Evolutionary conservation across 345 rosid species (phyloP).

Genomic region (Bruguiera gymnorhiza): DNA sequence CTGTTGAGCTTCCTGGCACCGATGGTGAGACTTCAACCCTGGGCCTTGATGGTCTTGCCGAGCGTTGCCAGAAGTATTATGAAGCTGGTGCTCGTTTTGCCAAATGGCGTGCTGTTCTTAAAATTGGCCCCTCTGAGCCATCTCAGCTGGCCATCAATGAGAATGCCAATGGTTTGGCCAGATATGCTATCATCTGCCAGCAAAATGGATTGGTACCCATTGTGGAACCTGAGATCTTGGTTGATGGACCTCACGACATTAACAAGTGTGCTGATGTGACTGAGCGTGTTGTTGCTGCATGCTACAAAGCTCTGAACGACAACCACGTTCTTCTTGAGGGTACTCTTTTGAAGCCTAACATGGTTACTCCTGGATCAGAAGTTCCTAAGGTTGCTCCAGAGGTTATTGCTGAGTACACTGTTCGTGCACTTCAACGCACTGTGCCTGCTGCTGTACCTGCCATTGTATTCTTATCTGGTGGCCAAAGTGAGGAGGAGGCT

Average conservation of each 20-base stretch:
- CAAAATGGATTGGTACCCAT: slow-evolving; percentile 97
- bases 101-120: slow-evolving; percentile 94
- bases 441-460: slow-evolving; percentile 94
- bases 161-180: slow-evolving; percentile 84
- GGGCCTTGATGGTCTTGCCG: slow-evolving; percentile 88
- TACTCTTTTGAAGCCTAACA: slow-evolving; percentile 90
- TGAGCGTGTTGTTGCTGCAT: slow-evolving; percentile 86
- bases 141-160: slow-evolving; percentile 75
- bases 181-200: slow-evolving; percentile 87
- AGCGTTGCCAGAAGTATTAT: slow-evolving; percentile 81
- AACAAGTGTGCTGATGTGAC: slow-evolving; percentile 77
- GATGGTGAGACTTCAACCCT: slow-evolving; percentile 90
- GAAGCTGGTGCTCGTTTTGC: slow-evolving; percentile 95
- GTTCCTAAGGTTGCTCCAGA: slow-evolving; percentile 70
- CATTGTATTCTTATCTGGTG: slow-evolving; percentile 83
- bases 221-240: slow-evolving; percentile 94
- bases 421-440: slow-evolving; percentile 77
- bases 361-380: slow-evolving; percentile 99
- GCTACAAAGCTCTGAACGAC: slow-evolving; percentile 90
- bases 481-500: slow-evolving; percentile 94
- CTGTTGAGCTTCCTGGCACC: slow-evolving; percentile 78
- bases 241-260: slow-evolving; percentile 82
- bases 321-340: slow-evolving; percentile 93
- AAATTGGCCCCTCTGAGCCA: slow-evolving; percentile 74
- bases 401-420: slow-evolving; percentile 73